phyloP scores from a whole-genome alignment of 345 rosid genomes.

The Moricandia arvensis region DNA sequence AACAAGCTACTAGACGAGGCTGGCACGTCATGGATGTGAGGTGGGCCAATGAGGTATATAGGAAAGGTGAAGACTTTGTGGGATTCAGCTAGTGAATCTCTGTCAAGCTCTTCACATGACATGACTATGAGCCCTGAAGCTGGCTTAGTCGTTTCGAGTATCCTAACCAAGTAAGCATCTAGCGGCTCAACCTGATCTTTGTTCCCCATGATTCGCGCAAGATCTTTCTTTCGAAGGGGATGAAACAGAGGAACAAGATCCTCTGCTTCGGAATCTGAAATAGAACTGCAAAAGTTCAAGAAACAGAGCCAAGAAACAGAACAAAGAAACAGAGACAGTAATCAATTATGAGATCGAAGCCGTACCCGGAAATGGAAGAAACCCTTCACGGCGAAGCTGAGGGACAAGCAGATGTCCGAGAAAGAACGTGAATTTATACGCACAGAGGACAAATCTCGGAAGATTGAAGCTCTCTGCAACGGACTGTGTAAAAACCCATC shows the following conservation, averaged over 20 bases:
- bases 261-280: slow-evolving; percentile 38
- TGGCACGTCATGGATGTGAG: slow-evolving; percentile 15
- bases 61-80: slow-evolving; percentile 39
- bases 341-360: background rate
- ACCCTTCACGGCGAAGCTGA: slow-evolving; percentile 30
- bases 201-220: slow-evolving; percentile 18
- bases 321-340: background rate
- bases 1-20: slow-evolving; percentile 36
- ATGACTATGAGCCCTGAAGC: slow-evolving; percentile 60
- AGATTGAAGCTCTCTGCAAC: slow-evolving; percentile 21
- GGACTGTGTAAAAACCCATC: slow-evolving; percentile 34
- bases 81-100: slow-evolving; percentile 45
- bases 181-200: background rate
- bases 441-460: slow-evolving; percentile 31
- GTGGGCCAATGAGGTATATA: slow-evolving; percentile 57
- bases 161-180: slow-evolving; percentile 27
- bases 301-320: no score
- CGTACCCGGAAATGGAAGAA: slow-evolving; percentile 30
- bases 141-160: slow-evolving; percentile 24
- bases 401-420: slow-evolving; percentile 27
- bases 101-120: slow-evolving; percentile 66
- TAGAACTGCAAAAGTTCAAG: background rate
- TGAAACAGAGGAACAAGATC: slow-evolving; percentile 23
- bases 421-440: slow-evolving; percentile 31
- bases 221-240: slow-evolving; percentile 40